A percentile compares a stretch with the other conserved stretches of the same genome.
Conservation (phyloP, 768 basidiomycete genomes). For the Podaxis sp. region DNA sequence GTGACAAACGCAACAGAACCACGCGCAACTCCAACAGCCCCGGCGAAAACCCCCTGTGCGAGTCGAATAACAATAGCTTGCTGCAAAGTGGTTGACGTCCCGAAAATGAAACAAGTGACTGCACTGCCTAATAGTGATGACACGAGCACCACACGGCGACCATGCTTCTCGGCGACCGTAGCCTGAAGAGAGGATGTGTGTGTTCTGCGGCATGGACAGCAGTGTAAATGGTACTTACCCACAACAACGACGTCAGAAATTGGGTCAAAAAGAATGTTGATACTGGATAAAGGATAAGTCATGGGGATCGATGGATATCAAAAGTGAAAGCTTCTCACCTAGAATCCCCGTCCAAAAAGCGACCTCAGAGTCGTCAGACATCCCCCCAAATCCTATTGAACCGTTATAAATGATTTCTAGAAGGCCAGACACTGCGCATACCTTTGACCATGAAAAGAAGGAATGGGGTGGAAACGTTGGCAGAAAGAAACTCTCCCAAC, state of each 20-base stretch:
- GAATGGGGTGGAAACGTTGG: slow-evolving; percentile 91
- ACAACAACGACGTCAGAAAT: slow-evolving; percentile 91
- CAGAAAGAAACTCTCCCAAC: slow-evolving; percentile 92
- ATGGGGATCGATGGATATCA: slow-evolving; percentile 15
- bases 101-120: slow-evolving; percentile 73
- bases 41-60: slow-evolving; percentile 88
- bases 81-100: slow-evolving; percentile 69
- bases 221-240: slow-evolving; percentile 49
- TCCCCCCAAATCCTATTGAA: slow-evolving; percentile 59
- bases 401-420: slow-evolving; percentile 1
- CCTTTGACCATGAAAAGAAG: slow-evolving; percentile 95
- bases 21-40: slow-evolving; percentile 92
- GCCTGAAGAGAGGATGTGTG: slow-evolving; percentile 45
- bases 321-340: slow-evolving; percentile 39
- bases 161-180: slow-evolving; percentile 92
- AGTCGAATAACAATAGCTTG: slow-evolving; percentile 87
- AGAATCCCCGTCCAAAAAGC: slow-evolving; percentile 89
- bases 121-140: slow-evolving; percentile 86
- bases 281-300: slow-evolving; percentile 38
- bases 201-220: neutral
- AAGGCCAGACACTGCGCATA: slow-evolving; percentile 21
- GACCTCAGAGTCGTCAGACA: slow-evolving; percentile 77
- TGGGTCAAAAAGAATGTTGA: slow-evolving; percentile 92
- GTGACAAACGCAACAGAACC: slow-evolving; percentile 86
- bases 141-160: slow-evolving; percentile 79